phyloP scores from a whole-genome alignment of 2,329 filamentous ascomycete species.

The Boeremia exigua region DNA sequence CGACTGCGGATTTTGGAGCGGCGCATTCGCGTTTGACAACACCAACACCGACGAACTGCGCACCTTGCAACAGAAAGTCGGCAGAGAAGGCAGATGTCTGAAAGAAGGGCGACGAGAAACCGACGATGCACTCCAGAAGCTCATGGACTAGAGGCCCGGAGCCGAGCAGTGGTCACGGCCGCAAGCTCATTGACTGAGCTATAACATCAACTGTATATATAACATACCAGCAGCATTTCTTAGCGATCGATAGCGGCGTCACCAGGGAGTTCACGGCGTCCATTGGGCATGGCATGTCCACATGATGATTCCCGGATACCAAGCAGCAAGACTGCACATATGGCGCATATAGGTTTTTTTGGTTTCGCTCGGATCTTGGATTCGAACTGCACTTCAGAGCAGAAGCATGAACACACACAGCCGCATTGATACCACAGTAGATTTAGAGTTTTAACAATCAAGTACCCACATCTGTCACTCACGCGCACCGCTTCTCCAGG shows the following conservation, averaged over 20 bases:
- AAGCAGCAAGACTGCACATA: background rate
- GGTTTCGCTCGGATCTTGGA: background rate
- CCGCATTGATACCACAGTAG: background rate
- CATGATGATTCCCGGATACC: background rate
- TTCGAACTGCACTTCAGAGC: background rate
- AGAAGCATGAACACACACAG: background rate
- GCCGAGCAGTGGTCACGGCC: slow-evolving; percentile 2
- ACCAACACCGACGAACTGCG: slow-evolving; percentile 38
- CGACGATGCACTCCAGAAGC: slow-evolving; percentile 16
- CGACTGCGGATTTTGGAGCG: slow-evolving; percentile 50
- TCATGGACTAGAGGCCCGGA: slow-evolving; percentile 14
- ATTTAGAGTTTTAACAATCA: background rate
- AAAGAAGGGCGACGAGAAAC: slow-evolving; percentile 32
- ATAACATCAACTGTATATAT: slow-evolving; percentile 6
- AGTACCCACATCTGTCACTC: background rate
- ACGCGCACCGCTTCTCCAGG: too few relatives aligned
- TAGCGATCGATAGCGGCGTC: background rate
- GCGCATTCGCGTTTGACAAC: slow-evolving; percentile 44
- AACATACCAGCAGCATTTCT: slow-evolving; percentile 8
- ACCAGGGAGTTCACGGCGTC: background rate
- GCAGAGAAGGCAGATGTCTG: slow-evolving; percentile 46
- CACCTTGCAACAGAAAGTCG: slow-evolving; percentile 47
- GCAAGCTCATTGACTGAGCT: slow-evolving; percentile 9
- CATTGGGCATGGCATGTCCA: background rate
- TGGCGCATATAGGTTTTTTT: background rate